Evolutionary conservation across 2,329 filamentous ascomycete genomes (phyloP).

Genomic region (Coccinonectria pachysandricola): DNA sequence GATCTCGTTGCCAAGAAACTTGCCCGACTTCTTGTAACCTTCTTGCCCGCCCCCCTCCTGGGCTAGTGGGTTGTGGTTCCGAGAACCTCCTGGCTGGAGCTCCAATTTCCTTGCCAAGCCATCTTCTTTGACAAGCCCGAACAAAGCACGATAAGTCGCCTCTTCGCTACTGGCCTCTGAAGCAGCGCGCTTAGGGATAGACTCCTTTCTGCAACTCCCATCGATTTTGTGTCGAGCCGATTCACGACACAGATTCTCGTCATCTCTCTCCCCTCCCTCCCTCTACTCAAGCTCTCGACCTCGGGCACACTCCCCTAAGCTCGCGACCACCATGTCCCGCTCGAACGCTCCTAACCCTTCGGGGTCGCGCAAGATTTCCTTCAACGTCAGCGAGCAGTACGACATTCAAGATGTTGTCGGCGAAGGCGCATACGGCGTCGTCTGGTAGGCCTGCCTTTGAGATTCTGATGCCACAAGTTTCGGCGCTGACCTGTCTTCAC

Average conservation of each 20-base stretch:
- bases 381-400: slow-evolving; percentile 99
- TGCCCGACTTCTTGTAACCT: no score
- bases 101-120: slow-evolving; percentile 9
- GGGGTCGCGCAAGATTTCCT: slow-evolving; percentile 87
- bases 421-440: slow-evolving; percentile 95
- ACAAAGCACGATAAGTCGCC: slow-evolving; percentile 19
- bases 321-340: slow-evolving; percentile 36
- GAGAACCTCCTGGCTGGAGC: slow-evolving; percentile 13
- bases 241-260: no score
- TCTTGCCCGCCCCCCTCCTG: no score
- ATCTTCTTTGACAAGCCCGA: slow-evolving; percentile 13
- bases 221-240: no score
- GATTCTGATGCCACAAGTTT: slow-evolving; percentile 1
- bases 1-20: no score
- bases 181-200: no score
- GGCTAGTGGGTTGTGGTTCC: slow-evolving; percentile 5
- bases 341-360: slow-evolving; percentile 45
- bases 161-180: no score
- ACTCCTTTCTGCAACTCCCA: slow-evolving; percentile 3
- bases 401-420: slow-evolving; percentile 99
- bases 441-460: slow-evolving; percentile 60
- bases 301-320: not conserved
- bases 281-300: not conserved
- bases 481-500: slow-evolving; percentile 2
- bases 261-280: no score